Percentiles rank a stretch among this genome's conserved stretches.
Evolutionary conservation across 2,329 filamentous ascomycete species (phyloP).

Genomic region (Neonectria ditissima): DNA sequence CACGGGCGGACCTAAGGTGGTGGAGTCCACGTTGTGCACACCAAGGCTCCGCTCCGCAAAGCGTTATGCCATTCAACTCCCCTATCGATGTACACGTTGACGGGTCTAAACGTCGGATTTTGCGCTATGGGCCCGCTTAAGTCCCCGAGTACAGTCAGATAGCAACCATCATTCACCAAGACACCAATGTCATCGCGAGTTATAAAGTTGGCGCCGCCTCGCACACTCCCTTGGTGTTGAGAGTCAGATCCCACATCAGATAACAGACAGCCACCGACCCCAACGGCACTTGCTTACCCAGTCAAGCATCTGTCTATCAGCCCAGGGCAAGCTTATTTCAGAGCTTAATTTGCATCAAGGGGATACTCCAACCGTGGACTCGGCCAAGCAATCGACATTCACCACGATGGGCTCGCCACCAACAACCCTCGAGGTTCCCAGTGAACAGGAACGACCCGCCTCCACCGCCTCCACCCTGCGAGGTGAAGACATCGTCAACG

Average conservation of each 20-base stretch:
- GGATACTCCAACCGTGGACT: slow-evolving; percentile 3
- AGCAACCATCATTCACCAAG: slow-evolving; percentile 6
- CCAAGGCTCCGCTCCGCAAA: slow-evolving; percentile 29
- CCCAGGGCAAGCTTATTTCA: slow-evolving; percentile 32
- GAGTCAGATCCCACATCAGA: slow-evolving; percentile 22
- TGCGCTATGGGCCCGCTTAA: slow-evolving; percentile 33
- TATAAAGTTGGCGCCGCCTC: slow-evolving; percentile 37
- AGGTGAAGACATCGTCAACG: slow-evolving; percentile 43
- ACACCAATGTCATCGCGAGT: slow-evolving; percentile 7
- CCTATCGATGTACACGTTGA: slow-evolving; percentile 13
- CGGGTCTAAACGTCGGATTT: slow-evolving; percentile 36
- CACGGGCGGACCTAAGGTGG: slow-evolving; percentile 36
- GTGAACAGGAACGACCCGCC: slow-evolving; percentile 37
- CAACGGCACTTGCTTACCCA: slow-evolving; percentile 11
- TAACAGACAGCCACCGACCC: slow-evolving; percentile 22
- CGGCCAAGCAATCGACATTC: neutral
- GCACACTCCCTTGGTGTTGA: slow-evolving; percentile 22
- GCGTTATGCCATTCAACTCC: slow-evolving; percentile 39
- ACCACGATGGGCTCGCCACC: slow-evolving; percentile 31
- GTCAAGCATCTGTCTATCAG: slow-evolving; percentile 2
- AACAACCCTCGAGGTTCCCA: slow-evolving; percentile 40
- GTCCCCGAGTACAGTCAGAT: slow-evolving; percentile 33
- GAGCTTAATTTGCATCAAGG: slow-evolving; percentile 29
- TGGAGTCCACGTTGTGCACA: slow-evolving; percentile 38
- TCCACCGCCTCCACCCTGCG: slow-evolving; percentile 47